Conservation (phyloP, 139 green algal species). For the Microglena sp. region DNA sequence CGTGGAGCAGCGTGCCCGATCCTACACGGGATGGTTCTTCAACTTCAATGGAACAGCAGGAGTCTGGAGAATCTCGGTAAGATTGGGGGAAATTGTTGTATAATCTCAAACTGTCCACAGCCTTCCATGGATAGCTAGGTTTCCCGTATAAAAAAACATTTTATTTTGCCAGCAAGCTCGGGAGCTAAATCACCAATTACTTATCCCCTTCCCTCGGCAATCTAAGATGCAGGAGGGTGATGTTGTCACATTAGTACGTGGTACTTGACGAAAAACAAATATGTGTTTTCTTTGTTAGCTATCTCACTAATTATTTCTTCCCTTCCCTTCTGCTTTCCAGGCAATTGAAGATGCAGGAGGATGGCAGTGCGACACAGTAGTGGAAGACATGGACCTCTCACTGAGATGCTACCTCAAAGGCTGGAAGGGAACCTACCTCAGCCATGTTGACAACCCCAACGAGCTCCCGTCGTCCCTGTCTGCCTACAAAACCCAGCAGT, state of each 20-base stretch:
- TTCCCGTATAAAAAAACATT: too few relatives aligned
- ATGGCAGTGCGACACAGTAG: slow-evolving; percentile 87
- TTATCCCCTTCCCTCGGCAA: too few relatives aligned
- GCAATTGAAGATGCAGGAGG: slow-evolving; percentile 80
- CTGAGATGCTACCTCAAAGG: slow-evolving; percentile 39
- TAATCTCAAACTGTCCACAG: too few relatives aligned
- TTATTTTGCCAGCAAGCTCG: too few relatives aligned
- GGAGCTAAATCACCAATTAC: too few relatives aligned
- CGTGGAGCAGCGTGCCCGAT: slow-evolving; percentile 46
- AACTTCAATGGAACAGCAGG: slow-evolving; percentile 62
- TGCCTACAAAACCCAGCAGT: slow-evolving; percentile 96
- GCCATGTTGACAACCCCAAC: slow-evolving; percentile 44
- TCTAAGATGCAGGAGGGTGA: too few relatives aligned
- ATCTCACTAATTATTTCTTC: not conserved
- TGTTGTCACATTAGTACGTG: too few relatives aligned
- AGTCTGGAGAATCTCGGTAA: slow-evolving; percentile 31
- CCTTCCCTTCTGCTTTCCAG: slow-evolving; percentile 18
- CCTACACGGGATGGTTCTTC: slow-evolving; percentile 52
- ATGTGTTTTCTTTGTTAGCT: too few relatives aligned
- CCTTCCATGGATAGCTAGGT: too few relatives aligned
- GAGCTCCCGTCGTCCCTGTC: slow-evolving; percentile 85
- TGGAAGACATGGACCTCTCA: slow-evolving; percentile 73
- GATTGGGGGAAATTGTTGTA: too few relatives aligned
- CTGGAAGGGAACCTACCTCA: slow-evolving; percentile 41
- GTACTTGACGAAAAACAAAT: too few relatives aligned